Conservation (phyloP, 139 green algal species). For the Chlamydomonas sp. region DNA sequence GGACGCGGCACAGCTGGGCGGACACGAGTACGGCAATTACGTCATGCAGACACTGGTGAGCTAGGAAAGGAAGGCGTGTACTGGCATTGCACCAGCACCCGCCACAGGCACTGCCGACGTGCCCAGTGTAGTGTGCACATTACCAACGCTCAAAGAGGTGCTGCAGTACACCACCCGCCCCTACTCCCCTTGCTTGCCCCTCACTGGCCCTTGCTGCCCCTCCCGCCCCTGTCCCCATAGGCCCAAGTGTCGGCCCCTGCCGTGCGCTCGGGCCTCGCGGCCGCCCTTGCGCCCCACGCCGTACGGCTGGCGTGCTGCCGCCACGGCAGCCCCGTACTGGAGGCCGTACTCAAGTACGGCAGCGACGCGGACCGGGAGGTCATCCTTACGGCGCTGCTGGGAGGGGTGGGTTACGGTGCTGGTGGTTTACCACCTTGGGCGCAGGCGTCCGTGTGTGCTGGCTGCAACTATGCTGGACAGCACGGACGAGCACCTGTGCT, state of each 20-base stretch:
- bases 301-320: constrained; percentile 28
- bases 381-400: constrained; percentile 15
- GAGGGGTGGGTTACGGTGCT: background rate
- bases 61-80: no score
- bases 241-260: background rate
- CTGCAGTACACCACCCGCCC: no score
- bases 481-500: no score
- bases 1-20: constrained; percentile 22
- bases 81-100: no score
- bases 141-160: no score
- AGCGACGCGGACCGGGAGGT: constrained; percentile 11
- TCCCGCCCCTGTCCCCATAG: background rate
- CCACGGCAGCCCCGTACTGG: constrained; percentile 33
- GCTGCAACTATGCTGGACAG: background rate
- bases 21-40: constrained; percentile 42
- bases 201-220: background rate
- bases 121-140: no score
- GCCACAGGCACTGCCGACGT: no score
- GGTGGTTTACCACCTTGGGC: background rate
- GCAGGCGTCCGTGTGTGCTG: background rate
- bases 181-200: background rate
- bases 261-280: constrained; percentile 13
- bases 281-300: background rate
- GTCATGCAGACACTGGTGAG: constrained; percentile 28
- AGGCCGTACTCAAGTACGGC: constrained; percentile 39